Evolutionary conservation across 495 filamentous ascomycete species (phyloP).

Genomic region (Aspergillus campestris): DNA sequence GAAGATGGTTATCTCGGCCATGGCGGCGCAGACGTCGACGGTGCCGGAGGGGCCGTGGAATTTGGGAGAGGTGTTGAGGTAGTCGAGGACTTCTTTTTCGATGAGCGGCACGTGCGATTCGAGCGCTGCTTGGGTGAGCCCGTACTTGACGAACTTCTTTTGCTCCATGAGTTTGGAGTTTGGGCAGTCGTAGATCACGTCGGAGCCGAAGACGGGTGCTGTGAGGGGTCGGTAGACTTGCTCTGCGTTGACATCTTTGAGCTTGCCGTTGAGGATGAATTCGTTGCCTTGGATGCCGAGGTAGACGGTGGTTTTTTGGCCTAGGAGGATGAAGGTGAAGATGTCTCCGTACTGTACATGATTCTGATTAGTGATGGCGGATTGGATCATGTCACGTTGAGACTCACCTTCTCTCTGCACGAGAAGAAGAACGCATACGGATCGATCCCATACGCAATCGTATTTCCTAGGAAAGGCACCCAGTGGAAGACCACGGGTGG

Average conservation of each 20-base stretch:
- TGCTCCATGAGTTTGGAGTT: constrained; percentile 82
- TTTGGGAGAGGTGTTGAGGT: constrained; percentile 52
- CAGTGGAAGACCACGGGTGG: constrained; percentile 79
- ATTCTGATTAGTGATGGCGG: not conserved
- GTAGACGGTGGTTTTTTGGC: constrained; percentile 67
- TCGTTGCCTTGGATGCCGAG: constrained; percentile 75
- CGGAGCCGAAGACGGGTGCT: constrained; percentile 76
- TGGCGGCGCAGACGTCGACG: constrained; percentile 55
- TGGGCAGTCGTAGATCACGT: constrained; percentile 83
- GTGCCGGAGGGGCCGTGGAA: constrained; percentile 62
- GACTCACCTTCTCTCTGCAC: constrained; percentile 57
- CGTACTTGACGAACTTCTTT: constrained; percentile 85
- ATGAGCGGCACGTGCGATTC: constrained; percentile 72
- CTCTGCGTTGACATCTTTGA: constrained; percentile 72
- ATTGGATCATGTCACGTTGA: not conserved
- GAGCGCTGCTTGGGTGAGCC: constrained; percentile 69
- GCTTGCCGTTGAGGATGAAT: constrained; percentile 79
- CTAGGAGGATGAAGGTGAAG: constrained; percentile 72
- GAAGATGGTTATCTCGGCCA: constrained; percentile 82
- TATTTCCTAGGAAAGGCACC: constrained; percentile 73
- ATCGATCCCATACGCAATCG: constrained; percentile 74
- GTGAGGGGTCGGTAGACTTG: constrained; percentile 76
- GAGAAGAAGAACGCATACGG: constrained; percentile 70
- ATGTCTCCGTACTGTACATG: constrained; percentile 59
- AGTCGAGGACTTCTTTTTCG: constrained; percentile 62